Evolutionary conservation across 2,329 filamentous ascomycete genomes (phyloP), one percentile per base, ranked within the genome.

Genomic region (Penicillium hesseltinei): DNA sequence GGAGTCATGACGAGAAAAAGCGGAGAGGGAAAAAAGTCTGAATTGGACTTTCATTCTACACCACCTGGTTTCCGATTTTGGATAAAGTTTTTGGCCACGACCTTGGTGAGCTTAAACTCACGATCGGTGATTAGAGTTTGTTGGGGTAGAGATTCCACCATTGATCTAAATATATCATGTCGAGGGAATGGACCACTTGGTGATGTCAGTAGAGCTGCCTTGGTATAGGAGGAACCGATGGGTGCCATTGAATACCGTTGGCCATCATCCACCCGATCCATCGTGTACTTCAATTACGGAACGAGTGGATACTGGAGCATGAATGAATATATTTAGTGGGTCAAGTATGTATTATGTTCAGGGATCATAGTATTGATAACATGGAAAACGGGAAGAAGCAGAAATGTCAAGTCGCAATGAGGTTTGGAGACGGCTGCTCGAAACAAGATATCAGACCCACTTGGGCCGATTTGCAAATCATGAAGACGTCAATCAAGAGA

Each of bases 281-380:
- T 38, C 23, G 13, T 51, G 10, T 19, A 35, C 19, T 9, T 42
- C 17, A 17, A 46, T 35, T 25, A 25, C 17, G 13, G 4, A 33
- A 35, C 7, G n/a, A 19, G 35, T 5, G 21, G 15, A n/a, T 8
- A 36, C 9, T 48, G 5, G 15, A 10, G 29, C 9, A 43, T 10
- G 10, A 2, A 10, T 23, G 19, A 25, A 35, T 2, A 25, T 3
- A 36, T n/a, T 10, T 15, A 36, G 15, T 13, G 21, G 45, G 17
- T 39, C 25, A 17, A 19, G 27, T 35, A 46, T 27, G 10, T 42
- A 58, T 56, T 64, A 65, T 64, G 58, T 65, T 62, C 62, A 53
- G 40, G 51, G 31, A 35, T 23, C 33, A 25, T 33, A 46, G 39
- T 25, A 43, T 54, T 59, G 57, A 52, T 58, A 38, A 62, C 51